A percentile compares a stretch with the other conserved stretches of the same genome.
Evolutionary conservation across 164 flowering plant genomes (phyloP).

Genomic region (Tetracentron sinense): DNA sequence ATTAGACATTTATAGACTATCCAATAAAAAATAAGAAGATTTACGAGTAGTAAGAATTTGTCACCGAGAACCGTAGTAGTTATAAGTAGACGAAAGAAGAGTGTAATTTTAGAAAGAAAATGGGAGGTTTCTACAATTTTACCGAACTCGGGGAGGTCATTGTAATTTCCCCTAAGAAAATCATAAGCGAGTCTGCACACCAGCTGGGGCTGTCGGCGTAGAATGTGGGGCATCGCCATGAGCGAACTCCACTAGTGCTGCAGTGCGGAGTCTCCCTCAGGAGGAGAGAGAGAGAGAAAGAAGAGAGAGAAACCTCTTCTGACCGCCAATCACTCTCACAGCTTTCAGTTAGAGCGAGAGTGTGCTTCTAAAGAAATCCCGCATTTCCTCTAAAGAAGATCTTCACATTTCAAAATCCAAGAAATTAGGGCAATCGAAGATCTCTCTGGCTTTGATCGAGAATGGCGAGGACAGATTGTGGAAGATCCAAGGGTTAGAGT

Average conservation of each 20-base stretch:
- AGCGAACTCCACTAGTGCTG: slow-evolving; percentile 18
- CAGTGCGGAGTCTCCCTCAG: neutral
- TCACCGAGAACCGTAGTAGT: too few relatives aligned
- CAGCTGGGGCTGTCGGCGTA: slow-evolving; percentile 28
- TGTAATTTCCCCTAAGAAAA: too few relatives aligned
- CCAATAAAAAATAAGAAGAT: too few relatives aligned
- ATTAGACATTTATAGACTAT: too few relatives aligned
- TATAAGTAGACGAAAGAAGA: too few relatives aligned
- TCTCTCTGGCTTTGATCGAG: slow-evolving; percentile 2
- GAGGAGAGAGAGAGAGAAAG: neutral
- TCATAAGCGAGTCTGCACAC: neutral
- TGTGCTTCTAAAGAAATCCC: neutral
- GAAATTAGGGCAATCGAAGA: neutral
- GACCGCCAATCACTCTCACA: neutral
- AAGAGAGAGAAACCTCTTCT: neutral
- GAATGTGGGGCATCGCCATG: slow-evolving; percentile 22
- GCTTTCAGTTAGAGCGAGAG: too few relatives aligned
- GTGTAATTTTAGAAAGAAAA: too few relatives aligned
- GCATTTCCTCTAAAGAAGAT: neutral
- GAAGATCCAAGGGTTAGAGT: slow-evolving; percentile 6
- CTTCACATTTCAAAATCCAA: neutral
- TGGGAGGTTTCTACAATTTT: too few relatives aligned
- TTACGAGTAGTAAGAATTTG: too few relatives aligned
- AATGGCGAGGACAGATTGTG: neutral
- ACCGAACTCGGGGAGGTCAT: too few relatives aligned